Conservation (phyloP, 192 early-diverging fungal species). For the Gryganskiella cystojenkinii region DNA sequence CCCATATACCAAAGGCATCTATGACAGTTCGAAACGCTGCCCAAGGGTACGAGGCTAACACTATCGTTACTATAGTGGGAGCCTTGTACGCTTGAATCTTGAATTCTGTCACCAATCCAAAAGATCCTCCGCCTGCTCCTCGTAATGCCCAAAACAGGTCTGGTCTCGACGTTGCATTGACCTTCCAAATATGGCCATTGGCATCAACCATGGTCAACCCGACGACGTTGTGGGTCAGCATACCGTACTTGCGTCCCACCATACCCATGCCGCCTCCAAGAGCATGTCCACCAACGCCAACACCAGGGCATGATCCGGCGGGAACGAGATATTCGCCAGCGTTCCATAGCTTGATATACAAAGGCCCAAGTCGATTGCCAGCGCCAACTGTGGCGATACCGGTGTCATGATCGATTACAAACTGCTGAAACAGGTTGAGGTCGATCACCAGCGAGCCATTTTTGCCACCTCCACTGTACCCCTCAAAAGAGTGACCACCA, state of each 20-base stretch:
- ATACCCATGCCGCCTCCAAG: slow-evolving; percentile 61
- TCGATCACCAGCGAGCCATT: slow-evolving; percentile 61
- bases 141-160: slow-evolving; percentile 70
- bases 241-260: slow-evolving; percentile 56
- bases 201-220: slow-evolving; percentile 44
- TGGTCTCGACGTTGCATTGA: slow-evolving; percentile 23
- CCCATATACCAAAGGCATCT: slow-evolving; percentile 4
- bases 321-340: slow-evolving; percentile 48
- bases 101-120: slow-evolving; percentile 52
- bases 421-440: slow-evolving; percentile 44
- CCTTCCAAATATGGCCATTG: slow-evolving; percentile 51
- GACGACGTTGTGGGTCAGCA: slow-evolving; percentile 56
- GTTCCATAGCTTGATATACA: slow-evolving; percentile 54
- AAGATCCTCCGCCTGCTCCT: slow-evolving; percentile 62
- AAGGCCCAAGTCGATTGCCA: slow-evolving; percentile 61
- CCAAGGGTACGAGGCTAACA: background rate
- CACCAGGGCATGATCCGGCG: slow-evolving; percentile 58
- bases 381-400: slow-evolving; percentile 50
- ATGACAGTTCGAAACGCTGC: background rate
- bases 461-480: slow-evolving; percentile 47
- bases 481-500: slow-evolving; percentile 66
- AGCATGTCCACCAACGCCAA: slow-evolving; percentile 62
- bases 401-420: slow-evolving; percentile 22
- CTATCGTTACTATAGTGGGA: too few relatives aligned
- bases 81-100: slow-evolving; percentile 23